Conservation (phyloP, 1,139 yeast genomes). For the Yamadazyma triangularis region DNA sequence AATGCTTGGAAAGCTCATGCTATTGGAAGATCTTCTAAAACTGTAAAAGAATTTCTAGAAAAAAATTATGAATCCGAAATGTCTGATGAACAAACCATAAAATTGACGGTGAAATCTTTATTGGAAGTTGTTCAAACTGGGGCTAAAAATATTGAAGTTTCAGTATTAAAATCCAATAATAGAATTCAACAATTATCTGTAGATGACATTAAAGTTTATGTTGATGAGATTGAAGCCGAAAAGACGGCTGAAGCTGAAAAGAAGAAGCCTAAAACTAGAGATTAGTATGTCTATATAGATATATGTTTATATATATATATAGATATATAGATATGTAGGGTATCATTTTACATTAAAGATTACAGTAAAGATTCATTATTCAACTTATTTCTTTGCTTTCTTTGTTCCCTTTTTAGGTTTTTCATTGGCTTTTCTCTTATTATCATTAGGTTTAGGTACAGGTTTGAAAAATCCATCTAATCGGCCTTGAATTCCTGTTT, state of each 20-base stretch:
- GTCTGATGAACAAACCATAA: slow-evolving; percentile 69
- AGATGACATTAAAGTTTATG: slow-evolving; percentile 74
- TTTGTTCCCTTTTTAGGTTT: slow-evolving; percentile 17
- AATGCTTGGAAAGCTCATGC: slow-evolving; percentile 99
- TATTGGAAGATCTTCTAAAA: slow-evolving; percentile 91
- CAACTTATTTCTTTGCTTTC: slow-evolving; percentile 8
- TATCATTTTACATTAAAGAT: too few relatives aligned
- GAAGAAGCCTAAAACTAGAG: slow-evolving; percentile 55
- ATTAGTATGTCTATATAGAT: slow-evolving; percentile 5
- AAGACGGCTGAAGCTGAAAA: slow-evolving; percentile 87
- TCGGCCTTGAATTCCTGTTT: slow-evolving; percentile 85
- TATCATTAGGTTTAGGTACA: slow-evolving; percentile 41
- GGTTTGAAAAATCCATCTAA: slow-evolving; percentile 86
- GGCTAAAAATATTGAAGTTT: slow-evolving; percentile 90
- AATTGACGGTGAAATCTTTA: slow-evolving; percentile 78
- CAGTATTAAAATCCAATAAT: slow-evolving; percentile 73
- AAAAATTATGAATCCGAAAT: slow-evolving; percentile 74
- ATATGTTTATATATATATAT: slow-evolving; percentile 1
- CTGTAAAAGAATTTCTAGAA: slow-evolving; percentile 93
- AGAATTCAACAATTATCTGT: slow-evolving; percentile 51
- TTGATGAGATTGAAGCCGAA: slow-evolving; percentile 83
- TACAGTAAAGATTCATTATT: too few relatives aligned
- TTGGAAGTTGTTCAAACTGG: slow-evolving; percentile 98
- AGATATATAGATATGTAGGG: too few relatives aligned
- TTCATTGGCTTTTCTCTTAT: slow-evolving; percentile 22